phyloP scores from a whole-genome alignment of 495 filamentous ascomycete species.

The Lophium mytilinum region DNA sequence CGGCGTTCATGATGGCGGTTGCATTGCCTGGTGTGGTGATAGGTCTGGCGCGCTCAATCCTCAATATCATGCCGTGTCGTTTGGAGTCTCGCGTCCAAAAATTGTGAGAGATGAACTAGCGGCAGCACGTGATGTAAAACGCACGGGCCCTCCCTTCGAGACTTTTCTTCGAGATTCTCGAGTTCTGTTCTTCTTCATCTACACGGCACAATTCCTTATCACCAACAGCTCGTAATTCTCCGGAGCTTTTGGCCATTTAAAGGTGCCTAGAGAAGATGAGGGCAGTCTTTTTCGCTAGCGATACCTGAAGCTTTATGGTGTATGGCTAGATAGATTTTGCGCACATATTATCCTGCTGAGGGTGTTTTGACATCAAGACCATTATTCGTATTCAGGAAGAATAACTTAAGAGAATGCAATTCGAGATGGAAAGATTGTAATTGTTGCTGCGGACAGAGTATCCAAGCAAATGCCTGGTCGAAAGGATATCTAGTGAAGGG shows the following conservation, averaged over 20 bases:
- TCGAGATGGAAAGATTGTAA: no score
- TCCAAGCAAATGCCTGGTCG: no score
- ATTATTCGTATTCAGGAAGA: no score
- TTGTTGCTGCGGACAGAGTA: no score
- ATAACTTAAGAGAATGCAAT: no score
- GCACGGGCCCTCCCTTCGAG: neutral
- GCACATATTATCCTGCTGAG: slow-evolving; percentile 34
- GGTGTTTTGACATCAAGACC: no score
- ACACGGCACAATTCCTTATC: slow-evolving; percentile 51
- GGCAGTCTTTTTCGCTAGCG: slow-evolving; percentile 66
- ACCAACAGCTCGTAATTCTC: slow-evolving; percentile 42
- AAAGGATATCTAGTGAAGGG: no score
- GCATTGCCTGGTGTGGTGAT: neutral
- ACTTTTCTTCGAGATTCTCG: neutral
- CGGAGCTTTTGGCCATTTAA: slow-evolving; percentile 57
- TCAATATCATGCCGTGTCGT: neutral
- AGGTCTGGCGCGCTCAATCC: no score
- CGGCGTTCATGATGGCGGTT: slow-evolving; percentile 28
- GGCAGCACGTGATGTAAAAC: slow-evolving; percentile 11
- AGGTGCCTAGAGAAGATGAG: slow-evolving; percentile 49
- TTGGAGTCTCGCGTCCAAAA: slow-evolving; percentile 7
- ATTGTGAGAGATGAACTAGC: slow-evolving; percentile 9
- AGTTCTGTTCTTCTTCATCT: neutral
- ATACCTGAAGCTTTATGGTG: slow-evolving; percentile 56
- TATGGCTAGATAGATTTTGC: slow-evolving; percentile 67